Evolutionary conservation across 2,329 filamentous ascomycete genomes (phyloP), one percentile per base, ranked within the genome.

Genomic region (Ascochyta rabiei): DNA sequence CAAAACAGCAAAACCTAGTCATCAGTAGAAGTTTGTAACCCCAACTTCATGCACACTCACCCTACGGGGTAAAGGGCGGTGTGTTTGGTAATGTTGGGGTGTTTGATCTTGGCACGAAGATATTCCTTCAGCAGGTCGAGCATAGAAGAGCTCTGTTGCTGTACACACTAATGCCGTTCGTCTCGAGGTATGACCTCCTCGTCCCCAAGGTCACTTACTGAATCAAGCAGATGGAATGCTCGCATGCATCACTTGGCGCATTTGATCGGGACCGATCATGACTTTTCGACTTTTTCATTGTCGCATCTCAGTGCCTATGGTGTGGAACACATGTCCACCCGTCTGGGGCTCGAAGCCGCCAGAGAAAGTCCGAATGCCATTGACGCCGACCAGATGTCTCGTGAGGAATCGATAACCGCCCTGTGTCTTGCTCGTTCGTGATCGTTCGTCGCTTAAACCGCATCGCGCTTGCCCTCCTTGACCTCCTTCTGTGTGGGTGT

Each of bases 381-480:
- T 75, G 73, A 75, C 72, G 73, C 73, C 72, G 69, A 68, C 68
- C 70, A 69, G 68, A 73, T 73, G 67, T 72, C 64, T 72, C 76
- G 77, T 58, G 68, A 72, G 64, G 66, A 75, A 72, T 66, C 61
- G 68, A 69, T 72, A 70, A 66, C 66, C 68, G 66, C 68, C 65
- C 66, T 65, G 61, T 70, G 60, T 67, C 61, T 68, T 66, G 65
- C 61, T 69, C 67, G 64, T 64, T 69, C 66, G 63, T 64, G 47
- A 55, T 67, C 59, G 55, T 63, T 65, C 57, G 63, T 66, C 67
- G 71, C 79, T 83, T 86, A 96, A 82, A 89, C 92, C 71, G 86
- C 81, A 78, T 96, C 91, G 70, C 91, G 87, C 88, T 95, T 96
- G 81, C 92, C 93, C 82, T 97, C 93, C 86, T 90, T 93, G 76